Conservation (phyloP, 2,329 filamentous ascomycete genomes). For the Aspergillus viridinutans region DNA sequence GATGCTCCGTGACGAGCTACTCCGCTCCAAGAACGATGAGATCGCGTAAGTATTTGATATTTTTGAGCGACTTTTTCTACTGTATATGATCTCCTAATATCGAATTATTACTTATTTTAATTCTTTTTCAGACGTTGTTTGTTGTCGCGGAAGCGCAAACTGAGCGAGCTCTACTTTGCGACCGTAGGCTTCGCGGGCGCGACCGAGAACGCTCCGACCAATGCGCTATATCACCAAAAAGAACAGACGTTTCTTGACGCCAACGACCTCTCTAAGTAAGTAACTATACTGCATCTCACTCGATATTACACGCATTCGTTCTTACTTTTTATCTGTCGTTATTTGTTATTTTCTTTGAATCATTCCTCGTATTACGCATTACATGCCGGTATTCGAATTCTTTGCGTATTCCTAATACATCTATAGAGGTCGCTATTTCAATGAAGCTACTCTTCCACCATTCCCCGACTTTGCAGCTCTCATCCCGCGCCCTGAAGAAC, state of each 20-base stretch:
- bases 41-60: constrained; percentile 45
- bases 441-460: constrained; percentile 50
- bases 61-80: constrained; percentile 23
- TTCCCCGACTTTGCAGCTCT: constrained; percentile 31
- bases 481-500: constrained; percentile 26
- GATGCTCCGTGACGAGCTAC: constrained; percentile 49
- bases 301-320: constrained; percentile 1
- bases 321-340: background rate
- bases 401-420: constrained; percentile 5
- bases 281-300: constrained; percentile 5
- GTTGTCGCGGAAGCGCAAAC: constrained; percentile 83
- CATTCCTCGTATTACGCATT: constrained; percentile 2
- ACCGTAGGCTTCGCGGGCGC: constrained; percentile 54
- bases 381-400: constrained; percentile 1
- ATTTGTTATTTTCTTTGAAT: background rate
- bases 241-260: constrained; percentile 54
- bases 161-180: constrained; percentile 82
- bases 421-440: constrained; percentile 53
- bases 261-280: constrained; percentile 57
- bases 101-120: constrained; percentile 33
- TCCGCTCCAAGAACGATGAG: constrained; percentile 49
- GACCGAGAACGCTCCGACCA: constrained; percentile 54
- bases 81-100: constrained; percentile 14
- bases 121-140: constrained; percentile 51
- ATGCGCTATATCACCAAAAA: constrained; percentile 47